Percentiles rank a stretch among this genome's conserved stretches.
Evolutionary conservation across 2,329 filamentous ascomycete species (phyloP).

Genomic region (Amphichorda felina): DNA sequence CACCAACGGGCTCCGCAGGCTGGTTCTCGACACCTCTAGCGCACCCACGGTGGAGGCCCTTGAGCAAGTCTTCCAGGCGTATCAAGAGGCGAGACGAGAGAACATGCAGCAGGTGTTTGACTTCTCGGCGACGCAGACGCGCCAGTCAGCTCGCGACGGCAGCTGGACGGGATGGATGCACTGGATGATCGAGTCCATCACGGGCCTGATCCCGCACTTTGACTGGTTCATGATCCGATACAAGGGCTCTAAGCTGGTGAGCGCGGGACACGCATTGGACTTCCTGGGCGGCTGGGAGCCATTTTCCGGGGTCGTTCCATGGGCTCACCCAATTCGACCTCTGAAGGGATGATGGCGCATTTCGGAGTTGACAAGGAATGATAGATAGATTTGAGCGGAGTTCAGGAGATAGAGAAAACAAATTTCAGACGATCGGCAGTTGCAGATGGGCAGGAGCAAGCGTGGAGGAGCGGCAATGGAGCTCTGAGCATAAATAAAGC

Average conservation of each 20-base stretch:
- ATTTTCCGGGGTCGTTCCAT: conserved; percentile 2
- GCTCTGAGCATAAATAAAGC: no score
- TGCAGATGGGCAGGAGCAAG: no score
- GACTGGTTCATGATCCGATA: conserved; percentile 4
- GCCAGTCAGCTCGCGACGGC: conserved; percentile 2
- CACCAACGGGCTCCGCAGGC: conserved; percentile 10
- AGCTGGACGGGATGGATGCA: conserved; percentile 2
- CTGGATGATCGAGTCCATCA: conserved; percentile 1
- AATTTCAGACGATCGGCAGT: not conserved
- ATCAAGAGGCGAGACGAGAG: conserved; percentile 4
- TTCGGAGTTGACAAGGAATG: not conserved
- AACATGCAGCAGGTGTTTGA: conserved; percentile 3
- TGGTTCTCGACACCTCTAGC: no score
- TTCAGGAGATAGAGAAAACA: not conserved
- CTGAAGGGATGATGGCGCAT: not conserved
- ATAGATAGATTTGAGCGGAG: not conserved
- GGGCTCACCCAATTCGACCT: conserved; percentile 2
- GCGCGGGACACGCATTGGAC: conserved; percentile 1
- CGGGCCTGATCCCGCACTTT: conserved; percentile 1
- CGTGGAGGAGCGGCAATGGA: no score
- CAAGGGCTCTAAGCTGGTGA: conserved; percentile 2
- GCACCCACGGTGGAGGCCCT: not conserved
- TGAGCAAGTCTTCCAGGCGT: conserved; percentile 1
- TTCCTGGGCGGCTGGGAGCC: conserved; percentile 2
- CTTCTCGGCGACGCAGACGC: conserved; percentile 3